Evolutionary conservation across 305 asterid genomes (phyloP), one percentile per base, ranked within the genome.

Genomic region (Fraxinus dipetala): DNA sequence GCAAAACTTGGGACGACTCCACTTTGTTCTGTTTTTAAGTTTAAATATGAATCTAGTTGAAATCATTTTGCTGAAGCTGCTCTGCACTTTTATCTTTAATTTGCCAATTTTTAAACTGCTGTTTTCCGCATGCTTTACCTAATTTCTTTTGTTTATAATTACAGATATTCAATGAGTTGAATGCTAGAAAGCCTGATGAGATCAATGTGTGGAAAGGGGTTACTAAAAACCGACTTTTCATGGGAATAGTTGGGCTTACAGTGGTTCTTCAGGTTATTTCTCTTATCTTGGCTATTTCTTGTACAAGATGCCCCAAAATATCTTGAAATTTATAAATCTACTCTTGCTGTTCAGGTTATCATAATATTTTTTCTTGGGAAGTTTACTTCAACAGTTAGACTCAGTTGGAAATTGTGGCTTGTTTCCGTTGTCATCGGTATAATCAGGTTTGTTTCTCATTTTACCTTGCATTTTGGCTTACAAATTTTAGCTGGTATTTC

Each of bases 341-440:
- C 36, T 36, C 59, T 63, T 36, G n/a, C 69, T 80, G 3, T 82
- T 35, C 83, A 91, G 94, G 91, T 87, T 28, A 48, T 91, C 59
- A 88, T 91, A 31, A 89, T 91, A 85, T 86, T 91, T 75, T 89
- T 91, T 51, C 88, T 91, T 34, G 93, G 93, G 73, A 87, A 81
- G 84, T 91, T 91, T 43, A 65, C 88, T 54, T 43, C 90, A 5
- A 88, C 89, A 0, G 88, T 91, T 72, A 89, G 87, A 18, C 93
- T 91, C 31, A 91, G 91, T 79, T 91, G 94, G 94, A 8, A 88
- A 79, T 73, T 89, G 80, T 91, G 94, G 94, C 88, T 89, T 45
- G 93, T 89, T 22, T 89, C 92, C 1, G 7, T 91, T 82, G 91
- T 31, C 79, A 91, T 91, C 28, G 91, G 83, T 43, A 31, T 87